Base-by-base conservation (phyloP, 2,329 filamentous ascomycete genomes). In the Thielaviopsis punctulata region DNA sequence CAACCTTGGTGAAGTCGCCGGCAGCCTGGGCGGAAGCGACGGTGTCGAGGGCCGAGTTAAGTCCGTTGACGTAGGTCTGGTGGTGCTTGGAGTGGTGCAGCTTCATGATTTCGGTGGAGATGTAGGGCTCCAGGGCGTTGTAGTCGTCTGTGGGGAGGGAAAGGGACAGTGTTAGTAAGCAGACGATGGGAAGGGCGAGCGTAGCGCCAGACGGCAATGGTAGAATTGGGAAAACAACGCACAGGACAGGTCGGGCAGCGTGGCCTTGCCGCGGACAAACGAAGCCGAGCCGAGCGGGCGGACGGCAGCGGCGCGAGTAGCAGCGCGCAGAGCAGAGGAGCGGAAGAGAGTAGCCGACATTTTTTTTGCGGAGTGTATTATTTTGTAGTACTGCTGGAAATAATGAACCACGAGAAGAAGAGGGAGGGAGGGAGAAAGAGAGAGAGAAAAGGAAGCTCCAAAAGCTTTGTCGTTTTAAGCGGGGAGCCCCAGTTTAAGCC, bases 81-180 rank as follows among this genome's bases (percentile, higher is more conserved):
- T 95, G 89, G 76, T 95, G 88, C 70, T 88, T 90, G 71, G 78
- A 82, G 78, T 95, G 85, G 75, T 95, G 89, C 45, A 94, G 79
- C 72, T 94, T 86, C 89, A 95, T 95, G 73, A 95, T 95, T 70
- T 92, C 80, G 66, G 84, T 84, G 48, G 84, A 89, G 71, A 95
- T 80, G 63, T 73, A 64, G 49, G 79, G 79, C 72, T 98, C 92
- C 62, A 98, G 87, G 50, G 89, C 92, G 65, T 84, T 86, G 68
- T 95, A 98, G 75, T 95, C 92, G 66, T 96, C 90, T 95, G 59
- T 2, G 21, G 2, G 15, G 23, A 15, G 33, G 4, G n/a, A 24
- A 45, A 47, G 15, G 12, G 48, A 46, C 21, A 46, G 19, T 3
- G 15, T 10, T n/a, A 6, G 33, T 21, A n/a, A n/a, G n/a, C 13